Evolutionary conservation across 208 protist genomes (phyloP), one percentile per base, ranked within the genome.

Genomic region (Leishmania tropica): DNA sequence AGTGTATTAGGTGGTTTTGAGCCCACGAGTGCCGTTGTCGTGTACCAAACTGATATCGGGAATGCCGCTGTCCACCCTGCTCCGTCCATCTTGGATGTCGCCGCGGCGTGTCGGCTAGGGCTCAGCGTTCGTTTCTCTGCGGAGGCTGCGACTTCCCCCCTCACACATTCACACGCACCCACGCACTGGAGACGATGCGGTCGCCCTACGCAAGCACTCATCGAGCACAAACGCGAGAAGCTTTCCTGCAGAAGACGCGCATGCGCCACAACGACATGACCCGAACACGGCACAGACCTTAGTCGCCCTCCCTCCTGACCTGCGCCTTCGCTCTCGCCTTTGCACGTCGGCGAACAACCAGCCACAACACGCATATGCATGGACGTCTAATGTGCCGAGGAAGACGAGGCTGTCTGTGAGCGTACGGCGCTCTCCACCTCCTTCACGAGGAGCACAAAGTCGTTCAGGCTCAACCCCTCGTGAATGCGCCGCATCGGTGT

Each of bases 401-500:
- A 7, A 8, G 73, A n/a, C 10, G 48, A 31, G 3, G 60, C 31
- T 8, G 53, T 80, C 56, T 92, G 88, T 10, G 88, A 92, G 1
- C 70, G 79, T 35, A 86, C 83, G 19, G 88, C 88, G 45, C 83
- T 86, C 42, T 88, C 75, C 62, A 83, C 86, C 67, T 92, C 88
- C 75, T 76, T 71, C 65, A 92, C 81, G 11, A 92, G 80, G 45
- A 76, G 62, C 45, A 83, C 71, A 75, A 92, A 84, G 67, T 92
- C 86, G 31, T 80, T 80, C 37, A 92, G 48, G 56, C 84, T 89
- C 48, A 92, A 65, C 31, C 88, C 88, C 42, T 92, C 88, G 79
- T 92, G 88, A 42, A 92, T 83, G 56, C 88, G 88, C 0, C 85
- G 86, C 88, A 92, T 92, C 31, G 88, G 88, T 17, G 87, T 92